A percentile compares a stretch with the other conserved stretches of the same genome.
phyloP scores from a whole-genome alignment of 2,329 filamentous ascomycete genomes.

The Alternaria brassicae region DNA sequence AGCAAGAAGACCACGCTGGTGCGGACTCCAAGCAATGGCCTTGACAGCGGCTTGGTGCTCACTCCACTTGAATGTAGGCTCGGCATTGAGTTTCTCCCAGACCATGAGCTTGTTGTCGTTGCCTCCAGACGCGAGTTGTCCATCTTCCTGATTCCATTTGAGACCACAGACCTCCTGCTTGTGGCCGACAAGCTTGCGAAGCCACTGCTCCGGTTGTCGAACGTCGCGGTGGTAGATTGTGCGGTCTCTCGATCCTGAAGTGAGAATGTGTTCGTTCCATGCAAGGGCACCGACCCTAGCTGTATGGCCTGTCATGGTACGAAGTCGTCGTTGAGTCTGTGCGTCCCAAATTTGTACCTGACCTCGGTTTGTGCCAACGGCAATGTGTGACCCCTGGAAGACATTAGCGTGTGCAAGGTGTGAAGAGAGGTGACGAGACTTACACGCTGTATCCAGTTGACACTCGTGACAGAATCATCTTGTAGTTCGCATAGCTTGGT shows the following conservation, averaged over 20 bases:
- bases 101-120: conserved; percentile 99
- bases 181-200: conserved; percentile 86
- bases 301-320: conserved; percentile 97
- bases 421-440: conserved; percentile 22
- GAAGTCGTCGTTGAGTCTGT: conserved; percentile 79
- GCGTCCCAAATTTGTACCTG: conserved; percentile 98
- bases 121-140: conserved; percentile 91
- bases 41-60: conserved; percentile 97
- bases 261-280: conserved; percentile 98
- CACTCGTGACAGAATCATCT: conserved; percentile 94
- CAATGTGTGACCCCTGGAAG: conserved; percentile 80
- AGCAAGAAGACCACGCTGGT: conserved; percentile 91
- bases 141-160: conserved; percentile 96
- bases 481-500: conserved; percentile 92
- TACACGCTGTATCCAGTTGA: conserved; percentile 94
- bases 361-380: conserved; percentile 93
- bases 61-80: conserved; percentile 90
- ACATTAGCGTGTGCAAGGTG: conserved; percentile 13
- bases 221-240: conserved; percentile 96
- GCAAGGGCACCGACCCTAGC: conserved; percentile 91
- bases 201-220: conserved; percentile 86
- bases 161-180: conserved; percentile 98
- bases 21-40: conserved; percentile 96
- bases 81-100: conserved; percentile 95
- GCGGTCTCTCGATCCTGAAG: conserved; percentile 91